Evolutionary conservation across 2,329 filamentous ascomycete genomes (phyloP), one percentile per base, ranked within the genome.

Genomic region (Clarireedia homoeocarpa): DNA sequence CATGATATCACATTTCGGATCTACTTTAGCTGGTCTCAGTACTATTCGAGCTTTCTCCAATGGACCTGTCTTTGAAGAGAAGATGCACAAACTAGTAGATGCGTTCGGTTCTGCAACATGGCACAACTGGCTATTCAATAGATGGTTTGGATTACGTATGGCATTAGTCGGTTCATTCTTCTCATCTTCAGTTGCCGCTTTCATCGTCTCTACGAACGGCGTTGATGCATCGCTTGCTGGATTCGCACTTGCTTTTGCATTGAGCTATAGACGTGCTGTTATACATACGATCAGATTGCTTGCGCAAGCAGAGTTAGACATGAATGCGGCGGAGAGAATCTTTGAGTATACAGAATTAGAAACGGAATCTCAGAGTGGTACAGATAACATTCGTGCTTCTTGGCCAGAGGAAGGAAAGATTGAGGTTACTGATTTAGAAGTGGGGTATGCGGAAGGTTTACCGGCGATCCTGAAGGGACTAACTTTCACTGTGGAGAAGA

Each of bases 11-110:
- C 61, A 63, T 10, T 91, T 91, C 64, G 83, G 84, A 6, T 82
- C 85, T 1, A 80, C 85, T 0, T 76, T 91, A 7, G 77, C 79
- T 0, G 88, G 88, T 5, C 78, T 92, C 17, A 75, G 81, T 4
- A 91, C 88, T 0, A 88, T 92, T 51, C 80, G 88, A 17, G 85
- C 85, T 0, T 91, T 86, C 62, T 80, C 81, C 59, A 88, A 88
- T 72, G 73, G 76, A 0, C 74, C 80, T n/a, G 75, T 77, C 1
- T 91, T 89, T 63, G 73, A 86, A 53, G 74, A 83, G 7, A 76
- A 80, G 55, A 89, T 91, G 83, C 84, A 85, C 66, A 68, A 69
- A 42, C 79, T 79, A 61, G 79, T 91, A 17, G 87, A 91, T 66
- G 75, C 77, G 30, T 88, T 85, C 71, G 77, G 79, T 40, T 76